These are phyloP conservation scores for Quercus phellos DNA, from an alignment of 331 rosid species.

Conservation along the genomic window DNA sequence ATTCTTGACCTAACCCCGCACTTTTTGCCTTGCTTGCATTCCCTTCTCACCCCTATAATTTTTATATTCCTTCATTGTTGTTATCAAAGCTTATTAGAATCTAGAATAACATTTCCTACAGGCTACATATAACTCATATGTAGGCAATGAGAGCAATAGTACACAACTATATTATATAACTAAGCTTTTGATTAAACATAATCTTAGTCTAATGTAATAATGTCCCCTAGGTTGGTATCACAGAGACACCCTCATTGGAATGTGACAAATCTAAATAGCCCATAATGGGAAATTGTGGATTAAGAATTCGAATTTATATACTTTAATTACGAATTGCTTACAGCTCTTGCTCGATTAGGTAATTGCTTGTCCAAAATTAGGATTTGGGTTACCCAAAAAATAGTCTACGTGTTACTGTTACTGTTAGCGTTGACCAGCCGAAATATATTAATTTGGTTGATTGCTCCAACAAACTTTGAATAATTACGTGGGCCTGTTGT, in stretches of 20 bases:
- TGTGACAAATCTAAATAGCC: conserved; percentile 1
- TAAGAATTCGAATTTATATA: not conserved
- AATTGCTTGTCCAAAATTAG: conserved; percentile 16
- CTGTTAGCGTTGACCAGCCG: conserved; percentile 27
- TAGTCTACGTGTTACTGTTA: conserved; percentile 38
- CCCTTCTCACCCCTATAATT: conserved; percentile 15
- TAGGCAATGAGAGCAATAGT: not conserved
- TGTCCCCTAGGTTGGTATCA: conserved; percentile 34
- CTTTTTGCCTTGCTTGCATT: conserved; percentile 12
- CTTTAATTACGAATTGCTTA: not conserved
- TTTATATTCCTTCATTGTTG: not conserved
- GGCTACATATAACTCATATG: not conserved
- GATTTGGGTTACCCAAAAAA: conserved; percentile 23
- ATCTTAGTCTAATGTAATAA: conserved; percentile 16
- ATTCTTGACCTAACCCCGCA: conserved; percentile 20
- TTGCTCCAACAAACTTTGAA: conserved; percentile 55
- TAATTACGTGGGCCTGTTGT: conserved; percentile 15
- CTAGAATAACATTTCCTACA: not conserved
- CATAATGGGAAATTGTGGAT: not conserved
- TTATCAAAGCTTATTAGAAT: not conserved
- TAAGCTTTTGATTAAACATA: conserved; percentile 1
- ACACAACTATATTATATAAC: not conserved
- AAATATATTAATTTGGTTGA: conserved; percentile 31
- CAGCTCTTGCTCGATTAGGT: not conserved
- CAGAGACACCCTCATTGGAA: conserved; percentile 23